A percentile compares a stretch with the other conserved stretches of the same genome.
Conservation (phyloP, 2,329 filamentous ascomycete species). For the Colletotrichum shisoi region DNA sequence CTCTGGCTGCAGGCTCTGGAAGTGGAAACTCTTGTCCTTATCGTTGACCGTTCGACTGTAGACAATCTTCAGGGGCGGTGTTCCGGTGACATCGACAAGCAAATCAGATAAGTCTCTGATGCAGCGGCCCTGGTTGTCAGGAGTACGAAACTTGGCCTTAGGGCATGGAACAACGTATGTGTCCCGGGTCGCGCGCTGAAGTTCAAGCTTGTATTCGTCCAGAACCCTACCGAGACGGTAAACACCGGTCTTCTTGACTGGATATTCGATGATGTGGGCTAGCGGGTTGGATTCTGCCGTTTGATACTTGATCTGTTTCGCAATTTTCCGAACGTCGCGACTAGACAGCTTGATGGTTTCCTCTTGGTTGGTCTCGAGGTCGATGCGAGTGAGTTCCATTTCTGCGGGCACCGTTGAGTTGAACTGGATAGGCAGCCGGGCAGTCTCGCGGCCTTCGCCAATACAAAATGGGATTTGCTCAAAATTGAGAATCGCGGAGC, state of each 20-base stretch:
- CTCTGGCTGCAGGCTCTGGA: constrained; percentile 92
- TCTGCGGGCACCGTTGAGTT: constrained; percentile 90
- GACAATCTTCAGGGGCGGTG: constrained; percentile 88
- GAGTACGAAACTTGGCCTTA: constrained; percentile 73
- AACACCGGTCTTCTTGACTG: constrained; percentile 84
- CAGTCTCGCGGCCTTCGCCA: constrained; percentile 66
- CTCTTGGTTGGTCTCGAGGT: constrained; percentile 80
- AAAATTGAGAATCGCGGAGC: constrained; percentile 87
- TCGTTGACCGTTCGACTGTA: constrained; percentile 90
- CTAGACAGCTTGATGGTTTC: constrained; percentile 80
- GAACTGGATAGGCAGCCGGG: constrained; percentile 83
- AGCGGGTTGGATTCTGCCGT: constrained; percentile 67
- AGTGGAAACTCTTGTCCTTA: constrained; percentile 83
- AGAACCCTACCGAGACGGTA: constrained; percentile 86
- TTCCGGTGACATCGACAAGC: constrained; percentile 82
- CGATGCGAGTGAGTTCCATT: constrained; percentile 87
- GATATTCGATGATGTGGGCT: constrained; percentile 74
- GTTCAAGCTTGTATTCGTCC: constrained; percentile 93
- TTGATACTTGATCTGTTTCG: constrained; percentile 72
- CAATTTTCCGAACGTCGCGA: constrained; percentile 77
- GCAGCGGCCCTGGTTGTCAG: constrained; percentile 73
- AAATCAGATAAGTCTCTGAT: constrained; percentile 88
- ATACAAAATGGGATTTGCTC: constrained; percentile 83
- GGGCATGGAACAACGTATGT: constrained; percentile 89
- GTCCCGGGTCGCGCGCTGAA: constrained; percentile 77